Evolutionary conservation across 208 protist genomes (phyloP).

Genomic region (Trypanosomatidae sp.): DNA sequence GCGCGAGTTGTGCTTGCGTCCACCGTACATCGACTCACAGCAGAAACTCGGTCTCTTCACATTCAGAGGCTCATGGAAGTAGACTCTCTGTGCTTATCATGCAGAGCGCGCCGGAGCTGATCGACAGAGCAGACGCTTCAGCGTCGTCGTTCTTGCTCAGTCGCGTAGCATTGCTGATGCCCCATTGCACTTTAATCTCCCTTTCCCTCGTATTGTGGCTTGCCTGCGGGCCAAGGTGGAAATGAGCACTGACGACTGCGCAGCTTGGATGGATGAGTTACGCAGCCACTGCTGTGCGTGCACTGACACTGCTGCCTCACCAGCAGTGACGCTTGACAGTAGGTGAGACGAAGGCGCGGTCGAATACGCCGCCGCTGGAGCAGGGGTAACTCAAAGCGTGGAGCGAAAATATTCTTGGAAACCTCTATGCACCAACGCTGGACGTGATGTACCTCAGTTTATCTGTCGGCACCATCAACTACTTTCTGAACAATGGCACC

Average conservation of each 20-base stretch:
- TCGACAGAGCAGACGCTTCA: not conserved
- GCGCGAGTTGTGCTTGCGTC: conserved; percentile 18
- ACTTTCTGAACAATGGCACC: conserved; percentile 8
- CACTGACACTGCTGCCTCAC: not conserved
- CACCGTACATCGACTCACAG: conserved; percentile 23
- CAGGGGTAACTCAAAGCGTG: not conserved
- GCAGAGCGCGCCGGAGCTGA: not conserved
- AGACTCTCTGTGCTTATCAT: conserved; percentile 18
- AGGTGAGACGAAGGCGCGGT: not conserved
- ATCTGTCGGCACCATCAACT: conserved; percentile 25
- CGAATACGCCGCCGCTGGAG: not conserved
- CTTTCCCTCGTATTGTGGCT: conserved; percentile 6
- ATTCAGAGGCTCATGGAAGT: conserved; percentile 39
- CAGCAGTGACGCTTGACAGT: not conserved
- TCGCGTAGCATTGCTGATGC: conserved; percentile 1
- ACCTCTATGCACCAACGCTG: conserved; percentile 2
- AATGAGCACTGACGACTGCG: not conserved
- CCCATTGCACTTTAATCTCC: not conserved
- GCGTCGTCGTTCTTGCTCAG: not conserved
- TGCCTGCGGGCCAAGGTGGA: not conserved
- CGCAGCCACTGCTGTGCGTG: not conserved
- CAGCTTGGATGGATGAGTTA: not conserved
- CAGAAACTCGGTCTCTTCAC: conserved; percentile 27
- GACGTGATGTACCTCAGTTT: conserved; percentile 11
- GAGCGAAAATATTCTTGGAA: conserved; percentile 4